Evolutionary conservation across 352 stramenopile species (phyloP).

Genomic region (Blastocystis sp.): DNA sequence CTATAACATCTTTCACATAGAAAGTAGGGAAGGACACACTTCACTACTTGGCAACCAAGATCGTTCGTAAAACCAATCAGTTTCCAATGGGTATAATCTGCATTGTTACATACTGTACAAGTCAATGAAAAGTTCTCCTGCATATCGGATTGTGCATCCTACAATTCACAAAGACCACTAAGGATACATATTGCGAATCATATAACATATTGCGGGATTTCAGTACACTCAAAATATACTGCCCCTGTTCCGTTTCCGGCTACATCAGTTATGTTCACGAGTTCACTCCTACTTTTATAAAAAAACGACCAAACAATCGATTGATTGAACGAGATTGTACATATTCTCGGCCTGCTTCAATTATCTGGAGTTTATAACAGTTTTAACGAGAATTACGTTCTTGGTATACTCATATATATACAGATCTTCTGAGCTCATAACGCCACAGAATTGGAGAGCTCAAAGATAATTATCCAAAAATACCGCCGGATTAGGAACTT

Average conservation of each 20-base stretch:
- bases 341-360: no score
- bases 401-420: no score
- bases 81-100: neutral
- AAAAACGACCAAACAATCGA: no score
- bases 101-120: neutral
- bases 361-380: no score
- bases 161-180: neutral
- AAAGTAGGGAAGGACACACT: neutral
- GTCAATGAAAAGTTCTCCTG: neutral
- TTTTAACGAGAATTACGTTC: no score
- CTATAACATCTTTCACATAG: slow-evolving; percentile 42
- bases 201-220: neutral
- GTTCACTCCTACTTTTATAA: no score
- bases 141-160: neutral
- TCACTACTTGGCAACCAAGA: neutral
- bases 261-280: neutral
- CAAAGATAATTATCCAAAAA: no score
- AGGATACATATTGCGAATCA: neutral
- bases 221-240: neutral
- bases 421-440: no score
- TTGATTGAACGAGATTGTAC: no score
- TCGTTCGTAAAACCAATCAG: neutral
- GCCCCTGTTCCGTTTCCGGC: neutral
- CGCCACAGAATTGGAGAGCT: no score
- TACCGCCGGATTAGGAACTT: no score